A percentile compares a stretch with the other conserved stretches of the same genome.
phyloP scores from a whole-genome alignment of 768 basidiomycete species.

The Boletus subcaerulescens region DNA sequence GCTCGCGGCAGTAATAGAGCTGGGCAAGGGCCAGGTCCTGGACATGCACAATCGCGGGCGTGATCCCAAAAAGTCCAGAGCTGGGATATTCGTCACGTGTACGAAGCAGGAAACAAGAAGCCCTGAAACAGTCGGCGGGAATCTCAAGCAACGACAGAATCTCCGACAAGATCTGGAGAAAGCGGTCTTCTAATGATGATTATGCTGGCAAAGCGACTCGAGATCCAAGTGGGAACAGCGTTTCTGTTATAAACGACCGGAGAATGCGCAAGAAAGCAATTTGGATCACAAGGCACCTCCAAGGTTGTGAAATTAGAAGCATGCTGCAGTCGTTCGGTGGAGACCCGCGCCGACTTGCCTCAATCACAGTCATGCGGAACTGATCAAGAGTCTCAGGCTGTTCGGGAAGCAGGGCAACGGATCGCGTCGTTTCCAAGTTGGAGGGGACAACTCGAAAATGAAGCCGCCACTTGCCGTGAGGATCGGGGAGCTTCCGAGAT shows the following conservation, averaged over 20 bases:
- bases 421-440: too few relatives aligned
- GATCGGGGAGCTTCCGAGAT: neutral
- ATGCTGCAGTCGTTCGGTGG: neutral
- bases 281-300: neutral
- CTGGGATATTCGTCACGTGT: neutral
- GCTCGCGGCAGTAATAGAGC: too few relatives aligned
- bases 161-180: neutral
- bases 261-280: neutral
- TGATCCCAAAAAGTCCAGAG: too few relatives aligned
- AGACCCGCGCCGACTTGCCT: too few relatives aligned
- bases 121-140: neutral
- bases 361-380: too few relatives aligned
- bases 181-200: neutral
- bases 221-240: too few relatives aligned
- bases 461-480: neutral
- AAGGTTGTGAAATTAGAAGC: neutral
- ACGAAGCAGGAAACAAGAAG: neutral
- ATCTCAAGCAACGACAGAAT: neutral
- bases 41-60: too few relatives aligned
- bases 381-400: too few relatives aligned
- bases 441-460: too few relatives aligned
- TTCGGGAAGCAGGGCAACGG: too few relatives aligned
- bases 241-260: neutral
- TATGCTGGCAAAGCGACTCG: too few relatives aligned
- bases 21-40: too few relatives aligned